Evolutionary conservation across 805 yeast species (phyloP).

Genomic region (Starmerella lactis-condensi): DNA sequence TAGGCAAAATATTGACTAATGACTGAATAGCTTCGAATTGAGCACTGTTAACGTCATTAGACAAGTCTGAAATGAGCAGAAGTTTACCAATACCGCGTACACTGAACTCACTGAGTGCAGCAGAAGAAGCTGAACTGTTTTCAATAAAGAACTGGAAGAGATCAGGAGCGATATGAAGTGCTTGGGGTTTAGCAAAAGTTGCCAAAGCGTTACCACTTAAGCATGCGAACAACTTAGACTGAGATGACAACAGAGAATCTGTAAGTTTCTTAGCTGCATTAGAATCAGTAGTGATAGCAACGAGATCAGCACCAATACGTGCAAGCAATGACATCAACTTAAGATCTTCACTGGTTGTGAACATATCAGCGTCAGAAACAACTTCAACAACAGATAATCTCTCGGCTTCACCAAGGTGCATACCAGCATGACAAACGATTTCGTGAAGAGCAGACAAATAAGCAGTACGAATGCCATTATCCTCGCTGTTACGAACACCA

Average conservation of each 20-base stretch:
- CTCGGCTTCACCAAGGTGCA: conserved; percentile 54
- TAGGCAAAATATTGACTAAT: conserved; percentile 34
- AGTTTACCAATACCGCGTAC: conserved; percentile 68
- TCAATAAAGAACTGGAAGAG: conserved; percentile 3
- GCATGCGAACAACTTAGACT: conserved; percentile 11
- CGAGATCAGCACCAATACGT: conserved; percentile 30
- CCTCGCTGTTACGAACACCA: conserved; percentile 48
- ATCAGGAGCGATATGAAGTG: conserved; percentile 15
- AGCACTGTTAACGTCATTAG: conserved; percentile 17
- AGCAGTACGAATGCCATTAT: conserved; percentile 55
- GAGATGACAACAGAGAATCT: conserved; percentile 10
- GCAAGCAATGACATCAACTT: conserved; percentile 14
- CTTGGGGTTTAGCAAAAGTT: conserved; percentile 17
- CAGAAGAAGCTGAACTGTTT: conserved; percentile 4
- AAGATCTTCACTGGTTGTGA: conserved; percentile 22
- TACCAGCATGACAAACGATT: conserved; percentile 64
- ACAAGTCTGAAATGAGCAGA: conserved; percentile 26
- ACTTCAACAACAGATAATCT: conserved; percentile 49
- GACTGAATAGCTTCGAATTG: conserved; percentile 20
- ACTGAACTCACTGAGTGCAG: conserved; percentile 45
- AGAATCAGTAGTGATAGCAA: conserved; percentile 27
- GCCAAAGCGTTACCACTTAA: conserved; percentile 19
- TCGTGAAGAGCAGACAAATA: conserved; percentile 72
- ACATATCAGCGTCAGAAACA: conserved; percentile 47
- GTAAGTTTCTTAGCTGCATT: conserved; percentile 23